Base-by-base conservation (phyloP, 805 yeast genomes). In the Saturnispora besseyi region DNA sequence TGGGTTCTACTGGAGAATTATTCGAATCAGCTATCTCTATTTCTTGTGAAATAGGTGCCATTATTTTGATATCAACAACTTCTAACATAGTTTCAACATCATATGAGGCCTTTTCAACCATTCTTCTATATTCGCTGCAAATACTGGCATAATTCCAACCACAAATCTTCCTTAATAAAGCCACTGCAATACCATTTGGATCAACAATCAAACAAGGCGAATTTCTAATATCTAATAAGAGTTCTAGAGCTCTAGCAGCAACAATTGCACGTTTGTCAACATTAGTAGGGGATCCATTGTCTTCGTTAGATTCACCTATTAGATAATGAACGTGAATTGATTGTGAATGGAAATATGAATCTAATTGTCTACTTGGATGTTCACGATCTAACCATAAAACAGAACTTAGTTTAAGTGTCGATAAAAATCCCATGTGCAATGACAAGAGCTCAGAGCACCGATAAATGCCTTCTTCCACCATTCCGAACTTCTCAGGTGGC, bases 401-500 rank as follows among this genome's bases (percentile, higher is more conserved):
- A 4, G 89, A 77, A 54, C 76, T 77, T 47, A 91, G 71, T 28
- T 75, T 71, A 29, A 91, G 71, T 0, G 96, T 86, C 50, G 79
- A 84, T 26, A 91, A 62, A 60, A 90, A 91, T 28, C 93, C 84
- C 51, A 82, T 73, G 62, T 86, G 83, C 51, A 86, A 79, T 1
- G 87, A 78, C 52, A 85, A 91, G 10, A 91, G 66, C 57, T 81
- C 80, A 4, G 93, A 76, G 59, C 96, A 87, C 48, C 97, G 74
- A 67, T 86, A 84, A 1, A 91, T 70, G 0, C 95, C 95, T 26
- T 83, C 82, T 66, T 93, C 97, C 4, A 90, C 96, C 30, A 88
- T 73, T 0, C 96, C 96, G 69, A 86, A 93, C 62, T 86, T 87
- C 45, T 88, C 91, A 1, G 99, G 98, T 1, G 96, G 95, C 0